Evolutionary conservation across 1,284 basidiomycete species (phyloP).

Genomic region (Athelia sp.): DNA sequence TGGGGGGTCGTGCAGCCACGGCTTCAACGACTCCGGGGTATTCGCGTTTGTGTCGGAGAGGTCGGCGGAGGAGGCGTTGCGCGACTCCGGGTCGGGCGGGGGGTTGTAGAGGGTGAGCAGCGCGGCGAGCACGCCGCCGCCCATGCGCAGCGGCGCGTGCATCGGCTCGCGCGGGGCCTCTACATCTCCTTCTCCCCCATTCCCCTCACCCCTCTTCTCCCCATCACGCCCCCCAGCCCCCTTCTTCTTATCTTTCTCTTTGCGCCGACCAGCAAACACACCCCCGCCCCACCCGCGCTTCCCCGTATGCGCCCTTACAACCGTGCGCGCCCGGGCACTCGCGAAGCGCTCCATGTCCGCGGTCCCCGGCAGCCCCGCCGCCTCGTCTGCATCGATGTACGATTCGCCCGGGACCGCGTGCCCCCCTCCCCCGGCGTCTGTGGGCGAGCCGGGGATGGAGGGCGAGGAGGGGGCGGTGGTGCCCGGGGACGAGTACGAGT

Average conservation of each 20-base stretch:
- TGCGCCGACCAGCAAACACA: slow-evolving; percentile 9
- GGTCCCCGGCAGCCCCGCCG: slow-evolving; percentile 35
- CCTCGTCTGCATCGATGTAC: slow-evolving; percentile 37
- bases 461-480: slow-evolving; percentile 3
- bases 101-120: slow-evolving; percentile 47
- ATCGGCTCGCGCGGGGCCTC: slow-evolving; percentile 12
- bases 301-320: slow-evolving; percentile 18
- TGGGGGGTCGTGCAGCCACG: slow-evolving; percentile 59
- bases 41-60: not conserved
- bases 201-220: no score
- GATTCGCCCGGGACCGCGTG: slow-evolving; percentile 30
- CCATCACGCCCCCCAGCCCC: slow-evolving; percentile 18
- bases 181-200: no score
- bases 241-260: slow-evolving; percentile 5
- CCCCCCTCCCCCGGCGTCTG: no score
- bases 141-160: slow-evolving; percentile 12
- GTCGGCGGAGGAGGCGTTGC: slow-evolving; percentile 11
- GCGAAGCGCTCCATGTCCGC: slow-evolving; percentile 25
- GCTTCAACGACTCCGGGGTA: not conserved
- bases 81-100: slow-evolving; percentile 8
- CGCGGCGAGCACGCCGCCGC: slow-evolving; percentile 47
- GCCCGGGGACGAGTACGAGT: no score
- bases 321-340: slow-evolving; percentile 13
- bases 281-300: slow-evolving; percentile 10
- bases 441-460: slow-evolving; percentile 9